phyloP scores from a whole-genome alignment of 768 basidiomycete species.

The Hydnomerulius pinastri region DNA sequence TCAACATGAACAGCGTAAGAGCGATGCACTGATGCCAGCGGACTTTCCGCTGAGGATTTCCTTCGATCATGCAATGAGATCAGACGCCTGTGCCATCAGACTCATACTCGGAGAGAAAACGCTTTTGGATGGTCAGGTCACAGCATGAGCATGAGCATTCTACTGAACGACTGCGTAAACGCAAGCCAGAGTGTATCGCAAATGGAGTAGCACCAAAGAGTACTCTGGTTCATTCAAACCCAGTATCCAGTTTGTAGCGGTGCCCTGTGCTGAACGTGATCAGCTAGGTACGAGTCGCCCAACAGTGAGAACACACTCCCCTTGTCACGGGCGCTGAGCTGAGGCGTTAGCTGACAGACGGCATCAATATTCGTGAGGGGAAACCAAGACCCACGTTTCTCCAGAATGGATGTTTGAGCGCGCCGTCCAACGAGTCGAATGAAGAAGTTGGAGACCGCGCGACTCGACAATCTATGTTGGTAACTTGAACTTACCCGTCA shows the following conservation, averaged over 20 bases:
- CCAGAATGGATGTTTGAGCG: no score
- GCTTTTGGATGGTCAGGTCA: constrained; percentile 36
- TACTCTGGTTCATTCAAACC: constrained; percentile 28
- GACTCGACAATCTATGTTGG: no score
- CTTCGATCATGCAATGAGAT: constrained; percentile 35
- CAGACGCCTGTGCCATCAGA: constrained; percentile 27
- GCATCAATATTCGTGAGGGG: no score
- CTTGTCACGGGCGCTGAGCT: constrained; percentile 28
- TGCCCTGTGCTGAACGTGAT: constrained; percentile 26
- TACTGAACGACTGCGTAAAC: neutral
- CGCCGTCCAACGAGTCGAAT: no score
- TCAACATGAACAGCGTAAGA: neutral
- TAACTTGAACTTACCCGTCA: no score
- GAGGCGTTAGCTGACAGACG: no score
- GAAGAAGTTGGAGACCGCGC: no score
- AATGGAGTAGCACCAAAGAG: constrained; percentile 25
- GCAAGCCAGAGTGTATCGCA: neutral
- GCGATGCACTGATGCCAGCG: constrained; percentile 28
- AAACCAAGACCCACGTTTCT: no score
- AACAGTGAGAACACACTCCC: constrained; percentile 9
- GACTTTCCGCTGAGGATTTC: constrained; percentile 51
- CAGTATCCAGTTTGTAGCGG: constrained; percentile 24
- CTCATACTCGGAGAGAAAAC: constrained; percentile 28
- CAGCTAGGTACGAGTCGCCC: neutral
- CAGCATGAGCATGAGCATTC: constrained; percentile 44